Percentiles rank a stretch among this genome's conserved stretches.
phyloP scores from a whole-genome alignment of 306 rosid genomes.

The Lotus japonicus region DNA sequence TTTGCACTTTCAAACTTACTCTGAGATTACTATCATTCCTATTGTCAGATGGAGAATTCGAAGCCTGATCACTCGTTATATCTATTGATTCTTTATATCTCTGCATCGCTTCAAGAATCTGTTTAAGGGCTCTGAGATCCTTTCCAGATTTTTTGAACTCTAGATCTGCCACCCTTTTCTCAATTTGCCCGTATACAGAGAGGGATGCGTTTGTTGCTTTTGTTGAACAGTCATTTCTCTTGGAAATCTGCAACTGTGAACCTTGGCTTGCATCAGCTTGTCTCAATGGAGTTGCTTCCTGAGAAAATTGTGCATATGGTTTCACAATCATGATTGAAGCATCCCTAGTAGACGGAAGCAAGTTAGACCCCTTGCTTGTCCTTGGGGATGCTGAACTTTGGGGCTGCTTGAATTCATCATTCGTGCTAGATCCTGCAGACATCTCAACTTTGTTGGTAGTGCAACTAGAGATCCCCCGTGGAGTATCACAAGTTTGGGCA shows the following conservation, averaged over 20 bases:
- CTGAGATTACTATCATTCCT: constrained; percentile 25
- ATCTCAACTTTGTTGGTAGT: constrained; percentile 28
- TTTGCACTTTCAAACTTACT: constrained; percentile 39
- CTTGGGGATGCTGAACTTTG: constrained; percentile 30
- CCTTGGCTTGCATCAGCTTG: constrained; percentile 35
- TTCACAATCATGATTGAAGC: constrained; percentile 28
- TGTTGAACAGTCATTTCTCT: constrained; percentile 36
- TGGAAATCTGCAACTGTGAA: constrained; percentile 34
- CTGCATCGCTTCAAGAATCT: constrained; percentile 88
- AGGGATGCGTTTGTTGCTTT: constrained; percentile 32
- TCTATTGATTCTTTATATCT: constrained; percentile 48
- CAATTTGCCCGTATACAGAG: constrained; percentile 86
- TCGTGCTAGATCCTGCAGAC: constrained; percentile 29
- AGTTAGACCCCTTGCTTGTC: constrained; percentile 20
- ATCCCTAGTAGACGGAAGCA: constrained; percentile 34
- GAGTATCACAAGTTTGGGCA: constrained; percentile 32
- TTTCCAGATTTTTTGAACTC: constrained; percentile 89
- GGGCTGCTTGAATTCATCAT: constrained; percentile 33
- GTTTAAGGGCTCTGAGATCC: constrained; percentile 95
- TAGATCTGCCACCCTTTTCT: constrained; percentile 70
- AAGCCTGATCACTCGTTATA: constrained; percentile 44
- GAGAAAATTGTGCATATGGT: constrained; percentile 29
- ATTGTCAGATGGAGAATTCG: constrained; percentile 35
- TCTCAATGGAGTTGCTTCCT: constrained; percentile 47
- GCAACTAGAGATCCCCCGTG: constrained; percentile 11